Percentiles rank a stretch among this genome's conserved stretches.
Evolutionary conservation across 2,329 filamentous ascomycete species (phyloP).

Genomic region (Xylaria sp.): DNA sequence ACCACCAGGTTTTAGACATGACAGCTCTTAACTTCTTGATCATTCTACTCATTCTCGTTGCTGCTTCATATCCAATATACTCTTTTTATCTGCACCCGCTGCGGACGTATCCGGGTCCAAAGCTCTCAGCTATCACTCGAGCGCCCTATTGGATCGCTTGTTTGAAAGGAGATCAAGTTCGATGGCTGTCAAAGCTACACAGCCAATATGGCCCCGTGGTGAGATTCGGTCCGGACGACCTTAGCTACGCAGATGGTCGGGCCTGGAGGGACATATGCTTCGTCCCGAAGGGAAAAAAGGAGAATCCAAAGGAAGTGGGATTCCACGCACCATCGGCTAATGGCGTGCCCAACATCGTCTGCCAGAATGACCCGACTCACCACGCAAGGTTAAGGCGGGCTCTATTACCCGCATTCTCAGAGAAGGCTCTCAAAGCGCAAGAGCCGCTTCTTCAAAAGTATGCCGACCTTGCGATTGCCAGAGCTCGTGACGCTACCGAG

Average conservation of each 20-base stretch:
- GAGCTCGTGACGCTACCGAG: conserved; percentile 1
- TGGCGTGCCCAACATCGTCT: conserved; percentile 31
- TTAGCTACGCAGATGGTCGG: conserved; percentile 36
- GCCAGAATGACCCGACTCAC: conserved; percentile 19
- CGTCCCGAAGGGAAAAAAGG: conserved; percentile 23
- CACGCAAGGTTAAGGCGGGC: conserved; percentile 34
- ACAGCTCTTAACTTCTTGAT: conserved; percentile 1
- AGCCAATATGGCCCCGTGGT: conserved; percentile 38
- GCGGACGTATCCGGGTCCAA: conserved; percentile 43
- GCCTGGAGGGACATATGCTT: conserved; percentile 38
- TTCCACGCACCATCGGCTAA: conserved; percentile 28
- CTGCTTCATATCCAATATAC: conserved; percentile 22
- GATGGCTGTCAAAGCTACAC: conserved; percentile 36
- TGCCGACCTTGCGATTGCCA: conserved; percentile 22
- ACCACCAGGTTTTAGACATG: not conserved
- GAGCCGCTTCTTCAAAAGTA: conserved; percentile 35
- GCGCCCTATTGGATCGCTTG: conserved; percentile 41
- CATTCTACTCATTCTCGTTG: conserved; percentile 3
- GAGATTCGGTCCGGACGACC: conserved; percentile 39
- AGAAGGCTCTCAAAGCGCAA: conserved; percentile 32
- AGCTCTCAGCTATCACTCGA: conserved; percentile 36
- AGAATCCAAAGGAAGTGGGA: conserved; percentile 27
- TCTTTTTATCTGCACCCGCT: conserved; percentile 45
- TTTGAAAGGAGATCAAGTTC: conserved; percentile 38
- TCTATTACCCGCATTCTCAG: conserved; percentile 34